A percentile compares a stretch with the other conserved stretches of the same genome.
These are phyloP conservation scores for Hygrophorus pudorinus DNA, from an alignment of 768 basidiomycete species.

Conservation along the genomic window DNA sequence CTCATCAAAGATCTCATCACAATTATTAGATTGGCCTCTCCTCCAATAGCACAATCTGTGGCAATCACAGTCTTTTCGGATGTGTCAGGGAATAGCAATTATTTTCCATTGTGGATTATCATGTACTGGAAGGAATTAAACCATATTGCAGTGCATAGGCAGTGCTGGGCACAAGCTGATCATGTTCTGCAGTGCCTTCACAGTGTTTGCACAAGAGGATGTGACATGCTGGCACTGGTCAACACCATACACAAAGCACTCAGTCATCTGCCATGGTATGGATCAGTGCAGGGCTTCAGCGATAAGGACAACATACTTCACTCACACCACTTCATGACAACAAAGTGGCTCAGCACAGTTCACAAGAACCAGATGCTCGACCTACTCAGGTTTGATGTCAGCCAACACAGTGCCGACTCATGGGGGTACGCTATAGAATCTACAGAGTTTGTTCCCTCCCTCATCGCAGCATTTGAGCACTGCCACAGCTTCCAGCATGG, in stretches of 20 bases:
- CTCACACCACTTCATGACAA: constrained; percentile 11
- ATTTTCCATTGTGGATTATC: too few species aligned
- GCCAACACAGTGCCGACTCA: neutral
- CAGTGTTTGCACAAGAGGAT: neutral
- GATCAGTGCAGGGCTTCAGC: constrained; percentile 10
- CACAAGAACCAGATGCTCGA: constrained; percentile 16
- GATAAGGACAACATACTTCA: constrained; percentile 4
- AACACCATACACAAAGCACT: neutral
- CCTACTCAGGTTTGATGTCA: constrained; percentile 9
- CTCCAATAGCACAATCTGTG: neutral
- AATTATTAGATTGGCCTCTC: neutral
- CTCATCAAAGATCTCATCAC: too few species aligned
- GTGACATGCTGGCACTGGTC: neutral
- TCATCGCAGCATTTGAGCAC: neutral
- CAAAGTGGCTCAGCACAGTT: constrained; percentile 11
- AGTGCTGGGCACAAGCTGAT: constrained; percentile 2
- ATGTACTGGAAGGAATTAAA: neutral
- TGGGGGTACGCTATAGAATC: constrained; percentile 3
- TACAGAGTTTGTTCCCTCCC: constrained; percentile 2
- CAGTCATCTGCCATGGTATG: constrained; percentile 11
- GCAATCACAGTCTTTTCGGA: neutral
- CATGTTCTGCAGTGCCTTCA: neutral
- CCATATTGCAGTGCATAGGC: neutral
- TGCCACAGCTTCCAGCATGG: neutral
- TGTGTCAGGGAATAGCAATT: too few species aligned